These are phyloP conservation scores for Leccinellum luteum DNA, from an alignment of 768 basidiomycete species.

Conservation along the genomic window DNA sequence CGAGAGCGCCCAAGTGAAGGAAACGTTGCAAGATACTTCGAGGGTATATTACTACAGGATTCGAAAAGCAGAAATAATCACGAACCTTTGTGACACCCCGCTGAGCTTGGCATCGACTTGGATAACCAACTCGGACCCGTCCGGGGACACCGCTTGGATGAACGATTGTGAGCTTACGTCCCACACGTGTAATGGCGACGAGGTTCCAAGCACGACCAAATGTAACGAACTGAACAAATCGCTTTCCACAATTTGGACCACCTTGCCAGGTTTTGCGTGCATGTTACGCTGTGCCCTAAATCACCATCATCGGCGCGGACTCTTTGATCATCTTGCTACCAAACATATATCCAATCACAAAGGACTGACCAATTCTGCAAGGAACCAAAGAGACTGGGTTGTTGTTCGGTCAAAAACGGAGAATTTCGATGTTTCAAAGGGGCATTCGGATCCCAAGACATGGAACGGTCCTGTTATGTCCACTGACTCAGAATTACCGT, in stretches of 20 bases:
- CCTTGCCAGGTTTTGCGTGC: slow-evolving; percentile 35
- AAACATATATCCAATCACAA: neutral
- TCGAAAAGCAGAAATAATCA: slow-evolving; percentile 2
- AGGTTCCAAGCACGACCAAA: slow-evolving; percentile 60
- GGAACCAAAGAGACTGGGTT: slow-evolving; percentile 47
- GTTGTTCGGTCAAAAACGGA: slow-evolving; percentile 71
- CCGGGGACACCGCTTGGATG: slow-evolving; percentile 38
- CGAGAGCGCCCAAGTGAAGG: slow-evolving; percentile 60
- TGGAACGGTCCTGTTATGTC: slow-evolving; percentile 40
- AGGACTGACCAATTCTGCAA: slow-evolving; percentile 57
- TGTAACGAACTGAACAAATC: slow-evolving; percentile 55
- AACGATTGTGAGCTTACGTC: slow-evolving; percentile 55
- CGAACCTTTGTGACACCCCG: slow-evolving; percentile 54
- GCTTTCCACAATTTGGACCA: slow-evolving; percentile 44
- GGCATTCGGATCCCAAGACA: slow-evolving; percentile 62
- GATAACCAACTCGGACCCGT: slow-evolving; percentile 42
- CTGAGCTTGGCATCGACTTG: slow-evolving; percentile 60
- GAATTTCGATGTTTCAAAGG: slow-evolving; percentile 37
- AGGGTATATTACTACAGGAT: neutral
- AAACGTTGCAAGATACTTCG: slow-evolving; percentile 60
- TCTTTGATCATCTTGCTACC: neutral
- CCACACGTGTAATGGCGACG: slow-evolving; percentile 69
- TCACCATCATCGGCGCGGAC: slow-evolving; percentile 3
- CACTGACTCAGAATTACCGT: slow-evolving; percentile 2
- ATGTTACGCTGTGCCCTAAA: slow-evolving; percentile 50